A percentile compares a stretch with the other conserved stretches of the same genome.
phyloP scores from a whole-genome alignment of 768 basidiomycete genomes.

The Galerina sulciceps region DNA sequence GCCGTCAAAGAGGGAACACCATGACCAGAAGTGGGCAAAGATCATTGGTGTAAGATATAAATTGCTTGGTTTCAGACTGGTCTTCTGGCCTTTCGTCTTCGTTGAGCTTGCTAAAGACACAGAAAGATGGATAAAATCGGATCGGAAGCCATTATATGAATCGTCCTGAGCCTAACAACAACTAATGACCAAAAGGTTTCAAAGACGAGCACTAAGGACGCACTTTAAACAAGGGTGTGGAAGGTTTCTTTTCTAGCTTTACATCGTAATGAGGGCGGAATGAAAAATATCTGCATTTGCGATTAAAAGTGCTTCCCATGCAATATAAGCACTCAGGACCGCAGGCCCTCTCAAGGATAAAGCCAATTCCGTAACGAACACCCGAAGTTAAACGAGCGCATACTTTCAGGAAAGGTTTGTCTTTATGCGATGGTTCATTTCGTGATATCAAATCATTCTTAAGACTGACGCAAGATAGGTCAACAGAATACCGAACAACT shows the following conservation, averaged over 20 bases:
- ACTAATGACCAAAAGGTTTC: background rate
- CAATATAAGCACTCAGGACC: constrained; percentile 68
- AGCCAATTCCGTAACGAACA: constrained; percentile 85
- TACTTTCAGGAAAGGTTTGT: constrained; percentile 60
- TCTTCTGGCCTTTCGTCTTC: constrained; percentile 30
- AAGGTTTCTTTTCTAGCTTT: constrained; percentile 54
- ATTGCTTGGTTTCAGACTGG: constrained; percentile 54
- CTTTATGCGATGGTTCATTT: constrained; percentile 14
- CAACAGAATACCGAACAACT: constrained; percentile 4
- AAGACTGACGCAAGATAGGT: constrained; percentile 26
- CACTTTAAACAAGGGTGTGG: constrained; percentile 51
- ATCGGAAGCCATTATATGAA: constrained; percentile 87
- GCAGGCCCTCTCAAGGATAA: constrained; percentile 83
- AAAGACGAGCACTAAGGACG: constrained; percentile 11
- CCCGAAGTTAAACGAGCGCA: constrained; percentile 86
- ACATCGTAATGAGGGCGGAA: constrained; percentile 85
- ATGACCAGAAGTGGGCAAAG: constrained; percentile 90
- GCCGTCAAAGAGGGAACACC: constrained; percentile 88
- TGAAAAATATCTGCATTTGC: constrained; percentile 78
- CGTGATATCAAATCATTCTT: constrained; percentile 18
- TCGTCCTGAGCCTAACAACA: constrained; percentile 53
- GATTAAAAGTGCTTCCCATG: constrained; percentile 63
- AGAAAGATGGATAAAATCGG: constrained; percentile 92
- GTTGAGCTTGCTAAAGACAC: constrained; percentile 79
- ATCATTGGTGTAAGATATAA: constrained; percentile 85